A percentile compares a stretch with the other conserved stretches of the same genome.
These are phyloP conservation scores for Lippia alba DNA, from an alignment of 305 asterid species.

Conservation along the genomic window DNA sequence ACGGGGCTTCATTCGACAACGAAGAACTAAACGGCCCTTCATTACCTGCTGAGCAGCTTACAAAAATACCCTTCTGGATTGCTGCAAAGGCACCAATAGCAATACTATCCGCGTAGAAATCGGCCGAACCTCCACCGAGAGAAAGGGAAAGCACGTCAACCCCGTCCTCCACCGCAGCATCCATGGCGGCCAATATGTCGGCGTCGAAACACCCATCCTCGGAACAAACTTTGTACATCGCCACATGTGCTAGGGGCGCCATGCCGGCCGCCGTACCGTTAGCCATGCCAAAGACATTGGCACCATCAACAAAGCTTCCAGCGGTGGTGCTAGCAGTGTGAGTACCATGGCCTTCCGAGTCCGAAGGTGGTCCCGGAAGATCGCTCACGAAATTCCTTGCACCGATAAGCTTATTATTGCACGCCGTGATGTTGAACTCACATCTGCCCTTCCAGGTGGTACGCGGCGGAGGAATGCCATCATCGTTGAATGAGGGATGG, in stretches of 20 bases:
- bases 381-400: conserved; percentile 39
- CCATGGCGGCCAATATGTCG: conserved; percentile 60
- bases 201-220: conserved; percentile 35
- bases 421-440: conserved; percentile 33
- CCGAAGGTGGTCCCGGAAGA: conserved; percentile 40
- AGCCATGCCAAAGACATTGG: conserved; percentile 50
- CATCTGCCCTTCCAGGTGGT: conserved; percentile 54
- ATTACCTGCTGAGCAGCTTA: conserved; percentile 60
- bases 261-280: conserved; percentile 59
- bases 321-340: conserved; percentile 63
- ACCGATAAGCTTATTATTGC: conserved; percentile 54
- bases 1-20: conserved; percentile 57
- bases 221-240: conserved; percentile 57
- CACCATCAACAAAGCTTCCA: conserved; percentile 44
- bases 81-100: conserved; percentile 64
- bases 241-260: conserved; percentile 61
- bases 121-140: conserved; percentile 40
- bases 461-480: conserved; percentile 47
- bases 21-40: conserved; percentile 44
- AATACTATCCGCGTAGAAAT: conserved; percentile 45
- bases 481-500: conserved; percentile 46
- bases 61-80: conserved; percentile 51
- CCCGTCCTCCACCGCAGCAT: conserved; percentile 59
- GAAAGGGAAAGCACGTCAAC: conserved; percentile 62
- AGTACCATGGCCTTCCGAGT: conserved; percentile 56